Base-by-base conservation (phyloP, 2,329 filamentous ascomycete species). In the Metarhizium album region DNA sequence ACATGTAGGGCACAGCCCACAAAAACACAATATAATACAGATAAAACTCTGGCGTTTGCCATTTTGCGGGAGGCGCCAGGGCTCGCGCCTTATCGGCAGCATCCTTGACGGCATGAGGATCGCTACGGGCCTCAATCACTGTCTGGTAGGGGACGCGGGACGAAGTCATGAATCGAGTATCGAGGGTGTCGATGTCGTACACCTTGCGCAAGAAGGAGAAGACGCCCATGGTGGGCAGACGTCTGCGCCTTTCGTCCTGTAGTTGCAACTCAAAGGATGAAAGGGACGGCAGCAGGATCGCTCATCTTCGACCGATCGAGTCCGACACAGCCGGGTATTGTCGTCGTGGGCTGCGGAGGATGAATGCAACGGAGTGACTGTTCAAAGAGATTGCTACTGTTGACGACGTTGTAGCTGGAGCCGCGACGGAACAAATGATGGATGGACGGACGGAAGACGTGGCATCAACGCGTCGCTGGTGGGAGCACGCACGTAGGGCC, bases 41-140 rank as follows among this genome's bases (percentile, higher is more conserved):
- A 64, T 81, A 85, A 71, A 93, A 97, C 69, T 98, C 93, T 2
- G 78, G 76, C 0, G 90, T 94, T 23, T 76, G 80, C 91, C 91
- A 98, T 82, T 79, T 85, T 42, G 90, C 78, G 35, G 82, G 79
- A 54, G 78, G 74, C 50, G 67, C 75, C 61, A 66, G 64, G 42
- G 62, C 64, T 54, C 65, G 67, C 45, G 63, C 70, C 66, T 73
- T 73, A 49, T 59, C 50, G 14, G 58, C 49, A 40, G 61, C 52
- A 50, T 64, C 57, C 52, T 64, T 64, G 59, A 60, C 50, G 52
- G 67, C 60, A 52, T 59, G 58, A 27, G 70, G 61, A 55, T 78
- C 72, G 54, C 64, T 55, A 42, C 75, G 72, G 54, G 74, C 67
- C 60, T 82, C 76, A 53, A 78, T 67, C 51, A 78, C 71, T 38